phyloP scores from a whole-genome alignment of 2,329 filamentous ascomycete genomes.

The Diaporthe australafricana region DNA sequence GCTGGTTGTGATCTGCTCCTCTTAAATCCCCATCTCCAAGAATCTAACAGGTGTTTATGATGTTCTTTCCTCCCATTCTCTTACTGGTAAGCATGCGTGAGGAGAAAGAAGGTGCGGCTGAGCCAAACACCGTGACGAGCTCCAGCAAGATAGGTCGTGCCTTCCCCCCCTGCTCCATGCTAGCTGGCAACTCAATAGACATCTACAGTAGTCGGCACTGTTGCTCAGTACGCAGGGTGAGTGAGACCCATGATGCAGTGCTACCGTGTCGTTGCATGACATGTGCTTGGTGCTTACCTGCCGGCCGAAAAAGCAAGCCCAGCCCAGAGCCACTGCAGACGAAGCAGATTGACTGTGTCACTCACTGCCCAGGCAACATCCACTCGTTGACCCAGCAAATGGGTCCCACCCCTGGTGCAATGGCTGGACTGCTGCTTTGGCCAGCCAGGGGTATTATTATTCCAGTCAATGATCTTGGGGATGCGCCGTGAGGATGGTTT shows the following conservation, averaged over 20 bases:
- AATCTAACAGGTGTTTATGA: background rate
- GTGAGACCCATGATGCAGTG: constrained; percentile 15
- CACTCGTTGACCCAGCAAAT: background rate
- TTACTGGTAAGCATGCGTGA: background rate
- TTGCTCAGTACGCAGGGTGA: background rate
- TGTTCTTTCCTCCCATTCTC: no score
- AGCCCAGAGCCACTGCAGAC: background rate
- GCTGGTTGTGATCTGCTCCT: background rate
- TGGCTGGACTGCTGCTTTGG: no score
- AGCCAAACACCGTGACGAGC: background rate
- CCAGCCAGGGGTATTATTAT: background rate
- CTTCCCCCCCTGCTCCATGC: background rate
- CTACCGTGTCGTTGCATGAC: background rate
- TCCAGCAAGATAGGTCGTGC: background rate
- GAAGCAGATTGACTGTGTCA: background rate
- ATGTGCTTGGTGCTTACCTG: background rate
- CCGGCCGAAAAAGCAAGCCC: background rate
- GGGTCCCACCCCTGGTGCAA: background rate
- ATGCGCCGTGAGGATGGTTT: constrained; percentile 12
- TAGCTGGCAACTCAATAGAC: background rate
- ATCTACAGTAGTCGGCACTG: background rate
- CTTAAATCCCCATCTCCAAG: background rate
- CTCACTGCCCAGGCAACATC: background rate
- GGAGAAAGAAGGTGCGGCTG: background rate
- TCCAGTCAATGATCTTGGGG: no score